phyloP scores from a whole-genome alignment of 2,329 filamentous ascomycete species.

The Aspergillus sp. region DNA sequence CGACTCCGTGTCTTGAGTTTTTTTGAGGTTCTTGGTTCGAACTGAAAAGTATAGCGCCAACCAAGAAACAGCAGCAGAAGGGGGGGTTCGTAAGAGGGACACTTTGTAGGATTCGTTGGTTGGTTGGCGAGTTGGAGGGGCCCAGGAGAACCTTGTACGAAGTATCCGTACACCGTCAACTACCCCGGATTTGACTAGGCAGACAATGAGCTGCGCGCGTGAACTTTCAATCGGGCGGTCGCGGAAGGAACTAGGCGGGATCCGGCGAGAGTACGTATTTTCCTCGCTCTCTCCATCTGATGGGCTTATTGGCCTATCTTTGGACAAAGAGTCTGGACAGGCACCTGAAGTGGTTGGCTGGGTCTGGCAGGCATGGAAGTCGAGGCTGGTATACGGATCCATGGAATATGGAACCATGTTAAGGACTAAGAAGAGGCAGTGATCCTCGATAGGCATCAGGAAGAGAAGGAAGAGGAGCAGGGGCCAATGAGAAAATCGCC shows the following conservation, averaged over 20 bases:
- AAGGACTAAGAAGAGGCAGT: background rate
- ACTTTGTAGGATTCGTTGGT: too few relatives aligned
- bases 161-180: too few relatives aligned
- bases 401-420: background rate
- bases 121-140: too few relatives aligned
- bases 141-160: too few relatives aligned
- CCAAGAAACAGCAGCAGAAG: too few relatives aligned
- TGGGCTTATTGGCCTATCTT: background rate
- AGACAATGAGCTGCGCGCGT: background rate
- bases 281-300: background rate
- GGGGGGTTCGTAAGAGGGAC: too few relatives aligned
- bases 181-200: too few relatives aligned
- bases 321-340: background rate
- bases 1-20: too few relatives aligned
- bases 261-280: background rate
- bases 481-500: background rate
- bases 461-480: background rate
- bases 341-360: too few relatives aligned
- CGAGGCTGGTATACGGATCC: background rate
- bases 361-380: too few relatives aligned
- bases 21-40: too few relatives aligned
- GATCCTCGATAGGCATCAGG: background rate
- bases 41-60: too few relatives aligned
- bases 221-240: background rate
- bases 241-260: background rate